Base-by-base conservation (phyloP, 129 eudicot genomes). In the Heracleum sosnowskyi region DNA sequence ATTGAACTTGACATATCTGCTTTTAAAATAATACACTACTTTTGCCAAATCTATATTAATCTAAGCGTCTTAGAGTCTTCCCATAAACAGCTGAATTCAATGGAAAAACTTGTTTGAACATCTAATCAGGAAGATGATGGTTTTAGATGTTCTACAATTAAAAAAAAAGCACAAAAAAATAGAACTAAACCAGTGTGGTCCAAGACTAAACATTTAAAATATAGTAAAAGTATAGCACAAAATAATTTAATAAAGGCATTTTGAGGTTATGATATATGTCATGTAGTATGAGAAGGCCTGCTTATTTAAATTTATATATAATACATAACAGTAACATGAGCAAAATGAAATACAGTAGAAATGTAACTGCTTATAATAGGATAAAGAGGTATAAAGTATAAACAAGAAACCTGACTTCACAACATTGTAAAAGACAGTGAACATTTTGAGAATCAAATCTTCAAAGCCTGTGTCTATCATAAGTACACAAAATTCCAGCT, bases 391-490 rank as follows among this genome's bases (percentile, higher is more conserved):
- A n/a, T n/a, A n/a, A n/a, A n/a, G 44, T 10, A n/a, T 7, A 40
- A 15, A n/a, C 60, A 13, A 26, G 26, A 62, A 60, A 37, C 13
- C 40, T 62, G 26, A 95, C 98, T 96, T 91, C 79, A 86, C 85
- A 72, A 90, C 96, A 85, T 81, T 69, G 51, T 90, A 91, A 75
- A 95, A 90, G 81, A 79, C 77, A 34, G 81, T 84, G 89, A 95
- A 95, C 97, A 95, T 91, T 81, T n/a, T n/a, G 49, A 86, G 79
- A 81, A 87, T 82, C 79, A 95, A 73, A 84, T 88, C 92, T 69
- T 95, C 98, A 80, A 85, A 88, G 68, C 88, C 91, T 41, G 80
- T 87, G 74, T 95, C 96, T 36, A 95, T 85, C 97, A 95, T 90
- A 73, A 83, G 80, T 84, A 90, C 83, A 83, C 92, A 95, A 83